Conservation (phyloP, 768 basidiomycete genomes). For the Tulasnella sp. region DNA sequence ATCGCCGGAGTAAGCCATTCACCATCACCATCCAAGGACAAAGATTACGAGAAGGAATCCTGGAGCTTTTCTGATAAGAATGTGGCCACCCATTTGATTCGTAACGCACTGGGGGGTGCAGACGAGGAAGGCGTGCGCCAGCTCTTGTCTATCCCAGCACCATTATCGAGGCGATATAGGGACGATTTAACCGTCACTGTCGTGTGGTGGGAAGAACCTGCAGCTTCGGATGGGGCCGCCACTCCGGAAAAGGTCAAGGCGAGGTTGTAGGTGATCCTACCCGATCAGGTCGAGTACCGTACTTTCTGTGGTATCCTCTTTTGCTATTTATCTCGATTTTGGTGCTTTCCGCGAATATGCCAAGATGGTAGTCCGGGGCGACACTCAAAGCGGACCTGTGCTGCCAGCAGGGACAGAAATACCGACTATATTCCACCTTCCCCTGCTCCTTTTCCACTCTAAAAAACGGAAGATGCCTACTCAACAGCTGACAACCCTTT, state of each 20-base stretch:
- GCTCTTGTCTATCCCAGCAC: conserved; percentile 71
- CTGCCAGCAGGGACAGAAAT: no score
- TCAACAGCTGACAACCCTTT: no score
- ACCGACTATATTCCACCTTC: no score
- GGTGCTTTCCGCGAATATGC: no score
- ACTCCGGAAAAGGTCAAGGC: conserved; percentile 30
- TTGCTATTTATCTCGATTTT: no score
- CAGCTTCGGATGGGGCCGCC: conserved; percentile 17
- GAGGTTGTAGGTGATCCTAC: conserved; percentile 35
- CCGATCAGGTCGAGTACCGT: no score
- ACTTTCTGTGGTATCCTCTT: no score
- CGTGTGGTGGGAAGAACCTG: conserved; percentile 70
- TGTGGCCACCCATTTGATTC: conserved; percentile 66
- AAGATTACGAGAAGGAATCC: conserved; percentile 21
- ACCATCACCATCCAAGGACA: conserved; percentile 23
- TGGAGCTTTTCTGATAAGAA: conserved; percentile 79
- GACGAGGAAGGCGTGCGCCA: conserved; percentile 41
- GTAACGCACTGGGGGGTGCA: conserved; percentile 80
- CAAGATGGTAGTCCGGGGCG: no score
- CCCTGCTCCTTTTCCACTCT: no score
- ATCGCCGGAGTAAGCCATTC: conserved; percentile 31
- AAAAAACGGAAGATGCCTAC: no score
- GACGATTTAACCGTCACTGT: conserved; percentile 82
- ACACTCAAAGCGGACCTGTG: no score
- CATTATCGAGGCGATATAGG: conserved; percentile 59